These are phyloP conservation scores for Trichoderma koningiopsis DNA, from an alignment of 2,329 filamentous ascomycete species.

Conservation along the genomic window DNA sequence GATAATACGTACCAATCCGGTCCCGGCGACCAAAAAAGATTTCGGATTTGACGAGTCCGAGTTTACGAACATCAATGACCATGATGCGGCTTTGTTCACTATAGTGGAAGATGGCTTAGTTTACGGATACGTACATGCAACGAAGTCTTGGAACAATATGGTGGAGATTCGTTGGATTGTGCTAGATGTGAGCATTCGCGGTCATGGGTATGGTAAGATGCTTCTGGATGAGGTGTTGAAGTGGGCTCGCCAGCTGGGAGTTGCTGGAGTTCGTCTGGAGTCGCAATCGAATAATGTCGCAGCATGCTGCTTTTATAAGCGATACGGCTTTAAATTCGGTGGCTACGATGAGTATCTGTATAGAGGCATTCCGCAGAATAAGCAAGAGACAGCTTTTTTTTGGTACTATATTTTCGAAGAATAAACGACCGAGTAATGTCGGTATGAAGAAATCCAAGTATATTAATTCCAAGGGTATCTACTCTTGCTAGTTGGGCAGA, in stretches of 20 bases:
- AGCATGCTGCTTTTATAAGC: constrained; percentile 29
- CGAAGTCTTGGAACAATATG: constrained; percentile 30
- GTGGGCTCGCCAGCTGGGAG: constrained; percentile 27
- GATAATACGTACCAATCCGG: constrained; percentile 16
- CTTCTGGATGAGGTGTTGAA: constrained; percentile 25
- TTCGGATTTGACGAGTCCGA: constrained; percentile 19
- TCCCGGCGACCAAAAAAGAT: neutral
- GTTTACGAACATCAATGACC: constrained; percentile 8
- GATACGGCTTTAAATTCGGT: constrained; percentile 27
- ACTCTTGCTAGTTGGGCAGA: neutral
- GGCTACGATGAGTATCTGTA: constrained; percentile 30
- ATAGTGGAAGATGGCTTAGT: constrained; percentile 11
- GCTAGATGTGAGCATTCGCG: constrained; percentile 26
- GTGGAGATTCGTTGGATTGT: constrained; percentile 27
- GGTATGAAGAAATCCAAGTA: neutral
- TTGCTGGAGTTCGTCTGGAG: constrained; percentile 26
- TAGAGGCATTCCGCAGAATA: constrained; percentile 21
- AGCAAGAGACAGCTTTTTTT: constrained; percentile 27
- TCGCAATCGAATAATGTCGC: constrained; percentile 28
- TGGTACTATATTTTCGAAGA: constrained; percentile 25
- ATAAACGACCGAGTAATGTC: neutral
- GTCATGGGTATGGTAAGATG: constrained; percentile 23
- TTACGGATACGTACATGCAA: constrained; percentile 26
- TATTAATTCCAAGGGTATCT: constrained; percentile 11
- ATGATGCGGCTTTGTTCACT: neutral